These are phyloP conservation scores for Beauveria sp. DNA, from an alignment of 2,329 filamentous ascomycete genomes.

Conservation along the genomic window DNA sequence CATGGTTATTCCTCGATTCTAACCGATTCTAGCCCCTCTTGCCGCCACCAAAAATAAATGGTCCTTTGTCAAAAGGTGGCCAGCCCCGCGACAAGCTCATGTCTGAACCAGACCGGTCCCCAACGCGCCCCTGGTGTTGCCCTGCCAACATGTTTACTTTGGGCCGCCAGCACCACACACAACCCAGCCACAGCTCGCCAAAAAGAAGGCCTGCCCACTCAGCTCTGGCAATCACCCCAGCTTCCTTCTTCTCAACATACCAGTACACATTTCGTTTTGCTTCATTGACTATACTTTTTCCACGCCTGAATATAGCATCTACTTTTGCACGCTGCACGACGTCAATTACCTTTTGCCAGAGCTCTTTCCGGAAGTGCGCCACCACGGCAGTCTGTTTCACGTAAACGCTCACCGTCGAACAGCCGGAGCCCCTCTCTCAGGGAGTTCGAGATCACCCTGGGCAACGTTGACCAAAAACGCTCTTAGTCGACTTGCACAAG, in stretches of 20 bases:
- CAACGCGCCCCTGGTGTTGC: conserved; percentile 20
- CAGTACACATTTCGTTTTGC: conserved; percentile 3
- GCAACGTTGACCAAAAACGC: conserved; percentile 2
- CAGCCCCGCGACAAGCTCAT: conserved; percentile 4
- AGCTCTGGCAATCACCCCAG: conserved; percentile 15
- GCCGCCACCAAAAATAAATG: background rate
- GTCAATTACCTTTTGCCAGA: background rate
- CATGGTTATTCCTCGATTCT: background rate
- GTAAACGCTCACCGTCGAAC: background rate
- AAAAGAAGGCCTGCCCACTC: background rate
- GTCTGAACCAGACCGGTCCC: background rate
- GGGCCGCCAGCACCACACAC: conserved; percentile 15
- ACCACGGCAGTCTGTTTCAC: background rate
- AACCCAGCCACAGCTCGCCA: conserved; percentile 5
- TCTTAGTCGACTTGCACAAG: background rate
- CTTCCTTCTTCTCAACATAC: conserved; percentile 13
- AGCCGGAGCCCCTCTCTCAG: background rate
- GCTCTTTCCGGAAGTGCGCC: background rate
- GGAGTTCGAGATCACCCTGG: conserved; percentile 3
- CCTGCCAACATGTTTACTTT: conserved; percentile 27
- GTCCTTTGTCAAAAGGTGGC: background rate
- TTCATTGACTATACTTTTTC: conserved; percentile 2
- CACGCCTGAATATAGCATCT: background rate
- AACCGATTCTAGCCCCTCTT: conserved; percentile 3
- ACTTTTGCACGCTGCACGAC: background rate